A percentile compares a stretch with the other conserved stretches of the same genome.
These are phyloP conservation scores for Kondoa malvinella DNA, from an alignment of 768 basidiomycete species.

Conservation along the genomic window DNA sequence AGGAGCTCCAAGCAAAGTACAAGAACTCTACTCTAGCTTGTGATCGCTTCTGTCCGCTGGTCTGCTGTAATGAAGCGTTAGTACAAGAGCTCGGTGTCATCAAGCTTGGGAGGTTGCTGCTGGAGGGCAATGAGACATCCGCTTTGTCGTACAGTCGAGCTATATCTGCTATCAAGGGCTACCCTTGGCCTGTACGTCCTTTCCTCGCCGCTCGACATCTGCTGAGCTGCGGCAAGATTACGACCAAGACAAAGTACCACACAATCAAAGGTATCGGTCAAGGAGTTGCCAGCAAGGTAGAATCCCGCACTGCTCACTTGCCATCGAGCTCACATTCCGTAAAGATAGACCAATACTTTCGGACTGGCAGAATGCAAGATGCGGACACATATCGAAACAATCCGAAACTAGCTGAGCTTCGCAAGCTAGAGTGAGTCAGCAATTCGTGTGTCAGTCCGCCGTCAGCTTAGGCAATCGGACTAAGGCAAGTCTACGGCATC, in stretches of 20 bases:
- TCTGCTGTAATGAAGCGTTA: constrained; percentile 14
- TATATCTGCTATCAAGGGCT: constrained; percentile 37
- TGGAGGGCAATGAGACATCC: constrained; percentile 35
- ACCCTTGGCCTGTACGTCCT: constrained; percentile 30
- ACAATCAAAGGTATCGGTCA: background rate
- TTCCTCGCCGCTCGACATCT: too few relatives aligned
- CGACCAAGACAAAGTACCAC: constrained; percentile 22
- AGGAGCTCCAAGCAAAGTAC: constrained; percentile 2
- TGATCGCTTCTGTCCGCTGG: constrained; percentile 13
- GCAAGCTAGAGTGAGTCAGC: too few relatives aligned
- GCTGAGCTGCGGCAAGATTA: too few relatives aligned
- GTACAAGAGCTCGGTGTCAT: constrained; percentile 15
- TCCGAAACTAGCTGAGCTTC: constrained; percentile 44
- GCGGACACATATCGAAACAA: constrained; percentile 23
- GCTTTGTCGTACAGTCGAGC: constrained; percentile 56
- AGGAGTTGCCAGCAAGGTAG: background rate
- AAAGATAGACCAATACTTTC: background rate
- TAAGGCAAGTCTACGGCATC: constrained; percentile 49
- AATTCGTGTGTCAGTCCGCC: too few relatives aligned
- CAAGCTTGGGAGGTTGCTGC: constrained; percentile 1
- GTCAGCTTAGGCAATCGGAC: too few relatives aligned
- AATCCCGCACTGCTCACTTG: background rate
- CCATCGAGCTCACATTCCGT: background rate
- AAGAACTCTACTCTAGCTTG: background rate
- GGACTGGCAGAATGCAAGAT: constrained; percentile 28